Percentiles rank a stretch among this genome's conserved stretches.
These are phyloP conservation scores for Fomitopsis serialis DNA, from an alignment of 768 basidiomycete species.

Conservation along the genomic window DNA sequence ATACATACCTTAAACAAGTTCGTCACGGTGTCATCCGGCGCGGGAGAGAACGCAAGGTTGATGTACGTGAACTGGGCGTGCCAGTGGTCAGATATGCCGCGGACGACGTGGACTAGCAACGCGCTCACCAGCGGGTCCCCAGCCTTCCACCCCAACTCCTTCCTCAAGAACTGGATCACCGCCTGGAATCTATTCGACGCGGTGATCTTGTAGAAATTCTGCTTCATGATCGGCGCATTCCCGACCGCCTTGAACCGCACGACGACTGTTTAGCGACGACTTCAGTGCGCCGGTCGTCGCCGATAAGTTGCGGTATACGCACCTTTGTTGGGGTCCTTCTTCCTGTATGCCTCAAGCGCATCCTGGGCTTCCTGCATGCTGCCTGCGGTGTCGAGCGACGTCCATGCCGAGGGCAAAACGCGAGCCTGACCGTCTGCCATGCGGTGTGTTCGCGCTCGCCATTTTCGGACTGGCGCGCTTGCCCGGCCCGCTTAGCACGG, in stretches of 20 bases:
- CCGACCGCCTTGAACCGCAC: conserved; percentile 97
- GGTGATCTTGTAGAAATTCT: conserved; percentile 97
- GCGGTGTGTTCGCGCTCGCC: too few species aligned
- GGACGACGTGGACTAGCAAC: neutral
- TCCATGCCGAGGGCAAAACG: conserved; percentile 15
- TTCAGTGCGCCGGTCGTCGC: neutral
- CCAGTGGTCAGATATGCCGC: too few species aligned
- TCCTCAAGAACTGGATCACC: conserved; percentile 88
- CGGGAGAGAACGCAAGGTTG: conserved; percentile 72
- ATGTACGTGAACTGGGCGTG: conserved; percentile 63
- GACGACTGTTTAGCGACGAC: conserved; percentile 57
- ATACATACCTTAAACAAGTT: conserved; percentile 58
- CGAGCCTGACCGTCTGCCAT: too few species aligned
- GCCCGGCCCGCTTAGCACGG: too few species aligned
- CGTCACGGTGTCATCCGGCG: conserved; percentile 70
- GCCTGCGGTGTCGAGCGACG: conserved; percentile 17
- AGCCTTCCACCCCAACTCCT: conserved; percentile 82
- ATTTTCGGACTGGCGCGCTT: too few species aligned
- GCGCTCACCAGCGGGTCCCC: conserved; percentile 74
- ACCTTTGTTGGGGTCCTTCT: conserved; percentile 82
- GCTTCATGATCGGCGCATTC: conserved; percentile 97
- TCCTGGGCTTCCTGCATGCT: conserved; percentile 46
- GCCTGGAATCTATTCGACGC: conserved; percentile 92
- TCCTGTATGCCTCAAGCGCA: conserved; percentile 82
- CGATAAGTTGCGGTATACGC: conserved; percentile 3